Conservation (phyloP, 495 filamentous ascomycete genomes). For the Letharia lupina region DNA sequence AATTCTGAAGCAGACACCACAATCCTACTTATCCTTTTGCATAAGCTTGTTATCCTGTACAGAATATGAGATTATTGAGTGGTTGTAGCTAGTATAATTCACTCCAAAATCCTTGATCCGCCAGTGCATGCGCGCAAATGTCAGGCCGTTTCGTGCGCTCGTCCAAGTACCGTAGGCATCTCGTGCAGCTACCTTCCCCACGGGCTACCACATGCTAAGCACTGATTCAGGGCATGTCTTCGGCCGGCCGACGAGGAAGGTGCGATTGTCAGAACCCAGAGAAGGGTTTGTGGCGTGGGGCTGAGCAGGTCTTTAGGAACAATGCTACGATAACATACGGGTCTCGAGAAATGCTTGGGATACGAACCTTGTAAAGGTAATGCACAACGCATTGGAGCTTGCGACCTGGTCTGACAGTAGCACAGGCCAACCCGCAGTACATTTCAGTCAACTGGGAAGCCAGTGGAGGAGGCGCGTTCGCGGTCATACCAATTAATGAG, state of each 20-base stretch:
- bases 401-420: conserved; percentile 25
- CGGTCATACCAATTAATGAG: conserved; percentile 86
- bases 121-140: conserved; percentile 45
- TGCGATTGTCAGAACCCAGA: conserved; percentile 31
- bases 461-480: conserved; percentile 92
- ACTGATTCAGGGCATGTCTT: conserved; percentile 81
- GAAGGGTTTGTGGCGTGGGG: not conserved
- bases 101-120: not conserved
- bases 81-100: not conserved
- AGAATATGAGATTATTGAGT: not conserved
- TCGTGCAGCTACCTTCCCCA: not conserved
- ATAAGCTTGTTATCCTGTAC: not conserved
- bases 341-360: conserved; percentile 98
- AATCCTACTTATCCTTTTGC: not conserved
- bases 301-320: conserved; percentile 43
- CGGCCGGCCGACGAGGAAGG: conserved; percentile 86
- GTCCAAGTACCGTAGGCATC: conserved; percentile 90
- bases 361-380: conserved; percentile 91
- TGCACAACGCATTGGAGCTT: not conserved
- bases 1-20: too few relatives aligned
- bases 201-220: conserved; percentile 17
- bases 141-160: conserved; percentile 94
- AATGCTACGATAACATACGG: conserved; percentile 94
- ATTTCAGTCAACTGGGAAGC: conserved; percentile 98
- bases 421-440: conserved; percentile 87